Evolutionary conservation across 164 flowering plant genomes (phyloP).

Genomic region (Piper betle): DNA sequence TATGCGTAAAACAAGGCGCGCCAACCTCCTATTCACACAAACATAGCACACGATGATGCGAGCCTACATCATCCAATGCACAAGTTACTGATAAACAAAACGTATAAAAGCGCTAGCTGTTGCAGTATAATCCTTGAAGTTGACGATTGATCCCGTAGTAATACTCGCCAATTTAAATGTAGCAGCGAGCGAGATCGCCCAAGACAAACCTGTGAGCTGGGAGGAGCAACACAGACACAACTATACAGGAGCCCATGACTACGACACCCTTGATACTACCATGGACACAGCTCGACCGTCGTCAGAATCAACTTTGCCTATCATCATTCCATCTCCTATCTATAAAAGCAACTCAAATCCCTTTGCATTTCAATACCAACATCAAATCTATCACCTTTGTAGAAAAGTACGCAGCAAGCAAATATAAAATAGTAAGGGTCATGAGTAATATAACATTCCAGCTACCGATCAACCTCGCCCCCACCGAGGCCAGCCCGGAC

Average conservation of each 20-base stretch:
- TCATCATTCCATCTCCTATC: neutral
- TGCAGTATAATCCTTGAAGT: neutral
- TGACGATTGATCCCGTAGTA: constrained; percentile 3
- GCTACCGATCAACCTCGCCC: constrained; percentile 15
- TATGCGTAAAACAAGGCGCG: no score
- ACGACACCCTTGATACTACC: neutral
- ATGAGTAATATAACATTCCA: neutral
- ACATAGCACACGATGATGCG: no score
- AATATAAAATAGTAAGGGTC: neutral
- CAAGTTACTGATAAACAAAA: neutral
- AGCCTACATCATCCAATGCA: no score
- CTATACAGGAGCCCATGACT: neutral
- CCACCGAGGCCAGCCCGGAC: constrained; percentile 18
- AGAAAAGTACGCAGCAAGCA: neutral
- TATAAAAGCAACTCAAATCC: neutral
- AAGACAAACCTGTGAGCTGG: neutral
- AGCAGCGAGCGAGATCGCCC: neutral
- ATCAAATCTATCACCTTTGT: neutral
- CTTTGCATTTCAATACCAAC: neutral
- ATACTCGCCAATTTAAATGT: constrained; percentile 8
- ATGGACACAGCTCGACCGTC: constrained; percentile 15
- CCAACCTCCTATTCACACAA: no score
- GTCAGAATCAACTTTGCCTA: constrained; percentile 22
- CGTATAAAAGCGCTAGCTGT: neutral
- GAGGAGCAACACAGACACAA: neutral